phyloP scores from a whole-genome alignment of 306 rosid species.

The Citrullus colocynthis region DNA sequence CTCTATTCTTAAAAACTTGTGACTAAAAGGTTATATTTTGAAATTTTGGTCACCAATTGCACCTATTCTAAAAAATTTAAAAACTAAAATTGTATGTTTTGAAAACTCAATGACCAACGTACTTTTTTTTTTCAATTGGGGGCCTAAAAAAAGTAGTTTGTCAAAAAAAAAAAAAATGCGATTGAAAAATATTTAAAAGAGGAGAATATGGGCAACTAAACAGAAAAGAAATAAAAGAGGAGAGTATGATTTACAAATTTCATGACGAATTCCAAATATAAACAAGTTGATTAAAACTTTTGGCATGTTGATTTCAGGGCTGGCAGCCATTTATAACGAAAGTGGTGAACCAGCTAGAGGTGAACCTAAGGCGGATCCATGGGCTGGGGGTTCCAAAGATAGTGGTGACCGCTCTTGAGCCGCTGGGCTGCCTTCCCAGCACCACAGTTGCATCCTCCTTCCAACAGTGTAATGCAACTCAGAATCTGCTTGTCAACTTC shows the following conservation, averaged over 20 bases:
- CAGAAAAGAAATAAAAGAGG: no score
- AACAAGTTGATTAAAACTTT: background rate
- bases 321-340: conserved; percentile 27
- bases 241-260: background rate
- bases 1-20: no score
- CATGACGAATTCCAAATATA: background rate
- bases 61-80: no score
- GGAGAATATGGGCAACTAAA: no score
- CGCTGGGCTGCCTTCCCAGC: conserved; percentile 69
- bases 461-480: conserved; percentile 33
- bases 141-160: no score
- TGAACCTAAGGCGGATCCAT: conserved; percentile 37
- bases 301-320: conserved; percentile 25
- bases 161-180: no score
- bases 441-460: conserved; percentile 27
- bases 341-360: conserved; percentile 43
- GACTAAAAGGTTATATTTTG: no score
- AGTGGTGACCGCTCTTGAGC: conserved; percentile 41
- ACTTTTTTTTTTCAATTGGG: no score
- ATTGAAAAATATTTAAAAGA: no score
- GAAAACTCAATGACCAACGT: no score
- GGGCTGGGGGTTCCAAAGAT: conserved; percentile 57
- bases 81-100: no score
- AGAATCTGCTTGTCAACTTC: conserved; percentile 26
- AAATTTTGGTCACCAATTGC: no score